Evolutionary conservation across 2,329 filamentous ascomycete genomes (phyloP), one percentile per base, ranked within the genome.

Genomic region (Colletotrichum tropicicola): DNA sequence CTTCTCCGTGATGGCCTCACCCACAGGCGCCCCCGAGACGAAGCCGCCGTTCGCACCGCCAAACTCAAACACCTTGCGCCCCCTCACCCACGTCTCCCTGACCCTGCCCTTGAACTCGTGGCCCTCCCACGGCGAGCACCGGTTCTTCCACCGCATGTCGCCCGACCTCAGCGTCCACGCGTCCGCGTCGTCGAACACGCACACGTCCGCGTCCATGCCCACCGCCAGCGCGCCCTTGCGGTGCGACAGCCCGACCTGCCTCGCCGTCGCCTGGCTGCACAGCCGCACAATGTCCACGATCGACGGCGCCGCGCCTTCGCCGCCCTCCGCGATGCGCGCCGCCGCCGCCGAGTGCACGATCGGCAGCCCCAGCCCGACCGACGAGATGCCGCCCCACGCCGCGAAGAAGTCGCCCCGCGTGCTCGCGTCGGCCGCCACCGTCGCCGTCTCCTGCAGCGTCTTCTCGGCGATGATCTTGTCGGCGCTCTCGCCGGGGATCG

Each of bases 381-480:
- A 96, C 4, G 92, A 95, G 73, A 99, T 97, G 13, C 96, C 96
- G 57, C 96, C 96, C 96, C 96, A 99, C 1, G 94, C 94, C 4
- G 91, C 89, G 80, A 98, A 96, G 85, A 99, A 98, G 80, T 98
- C 93, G 37, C 96, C 96, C n/a, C 45, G 51, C 30, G 51, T 52
- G 51, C 45, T 64, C 15, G 47, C 41, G 3, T 76, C 71, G 21
- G 81, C 78, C 37, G 78, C 74, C 2, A 80, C 76, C 23, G 75
- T 74, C 6, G 76, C 72, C 19, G 59, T 72, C 75, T 78, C 71
- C 65, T 77, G 77, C 3, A 28, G 35, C 25, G 59, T 56, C 58
- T 60, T 64, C 56, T 64, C 61, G 19, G 56, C 56, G 5, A 64
- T 39, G 21, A 52, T 53, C 23, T 78, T 57, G 56, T 74, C 65